These are phyloP conservation scores for Exophiala bonariae DNA, from an alignment of 2,329 filamentous ascomycete genomes.

Conservation along the genomic window DNA sequence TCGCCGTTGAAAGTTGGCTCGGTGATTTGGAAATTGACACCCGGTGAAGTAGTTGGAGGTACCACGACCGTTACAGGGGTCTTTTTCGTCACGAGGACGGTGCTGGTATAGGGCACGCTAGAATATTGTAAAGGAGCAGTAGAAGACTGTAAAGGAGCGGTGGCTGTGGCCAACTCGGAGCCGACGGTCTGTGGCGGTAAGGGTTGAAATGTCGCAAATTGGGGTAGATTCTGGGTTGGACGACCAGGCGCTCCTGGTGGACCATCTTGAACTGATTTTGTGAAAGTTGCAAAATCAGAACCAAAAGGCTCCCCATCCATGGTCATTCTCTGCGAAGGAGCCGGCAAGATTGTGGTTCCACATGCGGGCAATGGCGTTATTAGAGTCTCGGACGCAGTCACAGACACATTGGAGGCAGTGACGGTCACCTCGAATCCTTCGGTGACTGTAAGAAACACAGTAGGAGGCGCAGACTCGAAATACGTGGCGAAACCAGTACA, in stretches of 20 bases:
- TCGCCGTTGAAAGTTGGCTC: not conserved
- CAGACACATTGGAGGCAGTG: constrained; percentile 21
- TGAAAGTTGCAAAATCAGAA: too few species aligned
- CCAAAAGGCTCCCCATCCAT: too few species aligned
- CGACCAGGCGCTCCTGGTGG: too few species aligned
- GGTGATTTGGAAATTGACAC: constrained; percentile 16
- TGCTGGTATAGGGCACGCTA: constrained; percentile 23
- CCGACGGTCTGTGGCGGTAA: not conserved
- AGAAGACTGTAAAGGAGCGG: not conserved
- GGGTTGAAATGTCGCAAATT: not conserved
- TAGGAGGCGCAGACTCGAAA: constrained; percentile 23
- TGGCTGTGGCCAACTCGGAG: not conserved
- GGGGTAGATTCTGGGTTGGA: too few species aligned
- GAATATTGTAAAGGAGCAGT: constrained; percentile 19
- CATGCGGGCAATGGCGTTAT: constrained; percentile 24
- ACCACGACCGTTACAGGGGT: constrained; percentile 24
- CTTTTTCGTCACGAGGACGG: constrained; percentile 29
- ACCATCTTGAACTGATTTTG: too few species aligned
- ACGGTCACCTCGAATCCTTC: constrained; percentile 24
- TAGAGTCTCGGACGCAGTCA: constrained; percentile 18
- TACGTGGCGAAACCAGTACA: constrained; percentile 24
- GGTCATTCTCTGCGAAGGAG: not conserved
- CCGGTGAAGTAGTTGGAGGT: constrained; percentile 13
- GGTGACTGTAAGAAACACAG: constrained; percentile 25
- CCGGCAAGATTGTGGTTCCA: constrained; percentile 18